Base-by-base conservation (phyloP, 2,329 filamentous ascomycete species). In the Knufia fluminis region DNA sequence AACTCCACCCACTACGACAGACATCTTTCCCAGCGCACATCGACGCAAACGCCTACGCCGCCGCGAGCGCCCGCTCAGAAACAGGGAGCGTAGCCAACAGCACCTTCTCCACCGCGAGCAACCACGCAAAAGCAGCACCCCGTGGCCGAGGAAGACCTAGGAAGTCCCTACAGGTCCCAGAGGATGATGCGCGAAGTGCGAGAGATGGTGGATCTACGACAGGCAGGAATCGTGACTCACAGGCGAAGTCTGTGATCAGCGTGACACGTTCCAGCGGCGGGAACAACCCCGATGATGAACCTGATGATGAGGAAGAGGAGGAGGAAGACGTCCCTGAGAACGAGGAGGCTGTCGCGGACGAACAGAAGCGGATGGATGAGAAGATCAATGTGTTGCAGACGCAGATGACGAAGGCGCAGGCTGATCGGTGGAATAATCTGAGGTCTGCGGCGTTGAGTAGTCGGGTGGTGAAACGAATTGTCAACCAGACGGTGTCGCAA, bases 401-500 rank as follows among this genome's bases (percentile, higher is more conserved):
- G 12, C 45, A 48, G 23, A 17, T 48, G 45, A 39, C 23, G 12
- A 19, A 39, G 9, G 56, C 55, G 28, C 52, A 54, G 39, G 52
- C 52, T 14, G 50, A 53, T n/a, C 45, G 57, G 14, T 58, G 56
- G 41, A 53, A 53, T 26, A 50, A 53, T 22, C 57, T 50, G 48
- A 52, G 56, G 12, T 51, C 49, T 12, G 44, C 52, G n/a, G 55
- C 51, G 55, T 60, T 77, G 44, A 68, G 72, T 31, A 74, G 74
- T 51, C 67, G 72, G 45, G 72, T 70, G 0, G 66, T 76, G 12
- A 71, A 72, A 50, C 63, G 72, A 57, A 76, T 85, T 53, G 79
- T 81, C 53, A 85, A 85, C 58, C 78, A 82, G 61, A 82, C 80
- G 1, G 73, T 85, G 33, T 80, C 77, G 1, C 81, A 85, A 61